Conservation (phyloP, 2,329 filamentous ascomycete species). For the Pseudocercospora musae region DNA sequence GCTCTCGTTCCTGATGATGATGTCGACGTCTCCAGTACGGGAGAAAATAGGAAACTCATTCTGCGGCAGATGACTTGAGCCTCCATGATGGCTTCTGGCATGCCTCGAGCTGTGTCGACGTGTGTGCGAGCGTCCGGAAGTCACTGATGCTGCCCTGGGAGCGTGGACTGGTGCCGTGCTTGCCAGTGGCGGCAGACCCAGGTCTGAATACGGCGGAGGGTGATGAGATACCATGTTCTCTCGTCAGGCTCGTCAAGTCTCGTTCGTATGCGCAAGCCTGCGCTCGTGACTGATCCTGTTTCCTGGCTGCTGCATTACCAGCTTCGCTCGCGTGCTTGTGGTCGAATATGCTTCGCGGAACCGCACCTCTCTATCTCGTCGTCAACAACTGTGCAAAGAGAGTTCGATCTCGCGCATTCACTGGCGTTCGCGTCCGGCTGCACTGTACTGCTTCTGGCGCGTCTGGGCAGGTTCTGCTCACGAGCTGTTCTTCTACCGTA, state of each 20-base stretch:
- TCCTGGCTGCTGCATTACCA: neutral
- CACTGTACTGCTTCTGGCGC: neutral
- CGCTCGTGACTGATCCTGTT: neutral
- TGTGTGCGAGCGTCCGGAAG: conserved; percentile 56
- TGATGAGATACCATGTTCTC: conserved; percentile 28
- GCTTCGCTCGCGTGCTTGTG: neutral
- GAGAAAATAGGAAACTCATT: conserved; percentile 94
- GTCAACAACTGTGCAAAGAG: neutral
- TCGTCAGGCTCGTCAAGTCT: neutral
- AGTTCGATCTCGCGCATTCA: neutral
- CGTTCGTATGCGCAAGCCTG: conserved; percentile 1
- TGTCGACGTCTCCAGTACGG: conserved; percentile 89
- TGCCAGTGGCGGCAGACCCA: conserved; percentile 13
- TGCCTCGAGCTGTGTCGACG: conserved; percentile 63
- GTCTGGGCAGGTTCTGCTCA: neutral
- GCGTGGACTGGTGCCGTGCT: neutral
- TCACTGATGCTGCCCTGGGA: conserved; percentile 47
- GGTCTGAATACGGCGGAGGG: conserved; percentile 24
- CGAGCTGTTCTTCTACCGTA: neutral
- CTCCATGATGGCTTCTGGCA: conserved; percentile 76
- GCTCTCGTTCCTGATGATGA: conserved; percentile 62
- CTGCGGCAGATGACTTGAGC: conserved; percentile 61
- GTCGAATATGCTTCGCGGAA: neutral
- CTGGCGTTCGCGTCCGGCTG: neutral
- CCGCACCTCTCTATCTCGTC: neutral